Evolutionary conservation across 1,139 yeast species (phyloP), one percentile per base, ranked within the genome.

Genomic region (Kazachstania sp.): DNA sequence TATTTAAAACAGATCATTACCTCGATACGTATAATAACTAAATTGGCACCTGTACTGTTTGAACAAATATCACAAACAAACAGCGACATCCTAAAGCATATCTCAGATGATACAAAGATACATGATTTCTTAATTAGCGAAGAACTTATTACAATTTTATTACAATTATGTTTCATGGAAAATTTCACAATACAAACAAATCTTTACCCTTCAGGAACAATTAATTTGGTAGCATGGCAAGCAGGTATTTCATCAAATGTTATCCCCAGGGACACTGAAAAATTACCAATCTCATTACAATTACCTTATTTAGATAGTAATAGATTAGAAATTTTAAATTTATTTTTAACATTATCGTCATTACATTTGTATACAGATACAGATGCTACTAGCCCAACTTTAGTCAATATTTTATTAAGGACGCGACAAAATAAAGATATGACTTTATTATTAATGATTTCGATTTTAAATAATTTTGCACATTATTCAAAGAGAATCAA

Each of bases 21-120:
- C 53, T 81, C 88, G 56, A 60, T 83, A 13, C 73, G 96, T 34
- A 65, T 84, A 8, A 64, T 90, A 41, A 79, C 88, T 1, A 75
- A 80, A 48, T 48, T 86, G 3, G 53, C 86, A 18, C 97, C 97
- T 0, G 75, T 79, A 49, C 59, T 84, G 11, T 85, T 76, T 57
- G 96, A 81, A 58, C 18, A 58, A 16, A 18, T 39, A 9, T 13
- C 26, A 18, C 23, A 29, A 23, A 32, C 32, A 5, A 16, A 26
- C 15, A 28, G 8, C 15, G 18, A 16, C 3, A 16, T 30, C 5
- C 30, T 37, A 19, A 32, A 31, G 6, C 11, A 13, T 13, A 41
- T 37, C n/a, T 23, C 18, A 26, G 37, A 32, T 13, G 36, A 44
- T 37, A 32, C 45, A 9, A 26, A 39, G 26, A 43, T 45, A 41